Conservation (phyloP, 768 basidiomycete genomes). For the Leccinellum albellum region DNA sequence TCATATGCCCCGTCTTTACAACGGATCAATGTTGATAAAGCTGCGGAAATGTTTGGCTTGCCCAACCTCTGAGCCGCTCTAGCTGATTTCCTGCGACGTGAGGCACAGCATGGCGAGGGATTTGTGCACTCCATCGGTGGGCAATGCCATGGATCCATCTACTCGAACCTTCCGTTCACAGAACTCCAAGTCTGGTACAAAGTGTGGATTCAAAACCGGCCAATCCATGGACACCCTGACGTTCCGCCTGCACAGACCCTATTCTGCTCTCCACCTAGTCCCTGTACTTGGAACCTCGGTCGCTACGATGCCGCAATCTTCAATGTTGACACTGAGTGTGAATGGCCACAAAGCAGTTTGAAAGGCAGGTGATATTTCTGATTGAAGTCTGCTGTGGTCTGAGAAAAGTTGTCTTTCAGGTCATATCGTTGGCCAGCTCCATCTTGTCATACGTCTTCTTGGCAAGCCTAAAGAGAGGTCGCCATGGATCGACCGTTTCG, state of each 20-base stretch:
- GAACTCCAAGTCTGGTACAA: background rate
- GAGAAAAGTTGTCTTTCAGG: no score
- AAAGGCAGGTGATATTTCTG: background rate
- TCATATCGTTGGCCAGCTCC: background rate
- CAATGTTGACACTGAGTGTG: background rate
- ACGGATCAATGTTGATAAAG: background rate
- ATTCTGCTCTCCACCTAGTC: background rate
- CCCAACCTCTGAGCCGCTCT: background rate
- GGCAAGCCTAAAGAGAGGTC: background rate
- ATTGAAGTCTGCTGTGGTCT: no score
- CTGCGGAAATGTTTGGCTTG: background rate
- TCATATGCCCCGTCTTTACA: background rate
- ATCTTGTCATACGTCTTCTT: background rate
- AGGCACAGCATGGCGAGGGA: background rate
- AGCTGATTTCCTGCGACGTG: background rate
- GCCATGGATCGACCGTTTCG: background rate
- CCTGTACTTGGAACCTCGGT: background rate
- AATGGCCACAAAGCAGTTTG: background rate
- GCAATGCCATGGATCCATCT: background rate
- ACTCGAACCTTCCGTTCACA: background rate
- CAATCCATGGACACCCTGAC: background rate
- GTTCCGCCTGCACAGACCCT: background rate
- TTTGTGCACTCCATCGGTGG: background rate
- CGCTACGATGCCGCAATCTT: background rate
- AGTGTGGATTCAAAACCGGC: background rate